phyloP scores from a whole-genome alignment of 2,329 filamentous ascomycete species.

The Chrysosporium keratinophilum region DNA sequence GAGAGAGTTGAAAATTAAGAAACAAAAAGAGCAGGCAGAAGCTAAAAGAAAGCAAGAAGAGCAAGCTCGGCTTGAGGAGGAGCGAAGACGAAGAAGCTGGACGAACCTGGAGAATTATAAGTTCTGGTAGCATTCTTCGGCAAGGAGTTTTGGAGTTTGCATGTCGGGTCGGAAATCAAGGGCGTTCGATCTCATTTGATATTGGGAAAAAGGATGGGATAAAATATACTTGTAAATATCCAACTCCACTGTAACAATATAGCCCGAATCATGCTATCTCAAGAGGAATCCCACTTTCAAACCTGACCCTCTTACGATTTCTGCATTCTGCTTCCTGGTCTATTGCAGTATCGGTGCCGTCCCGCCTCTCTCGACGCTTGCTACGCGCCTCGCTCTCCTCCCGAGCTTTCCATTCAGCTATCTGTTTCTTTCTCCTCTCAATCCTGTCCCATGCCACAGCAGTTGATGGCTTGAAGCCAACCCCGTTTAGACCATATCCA shows the following conservation, averaged over 20 bases:
- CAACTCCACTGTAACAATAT: conserved; percentile 9
- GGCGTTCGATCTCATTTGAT: not conserved
- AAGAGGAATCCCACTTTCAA: conserved; percentile 20
- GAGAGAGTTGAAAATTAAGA: conserved; percentile 59
- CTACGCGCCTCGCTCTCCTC: conserved; percentile 51
- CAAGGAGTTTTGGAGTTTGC: conserved; percentile 7
- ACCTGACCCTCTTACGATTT: conserved; percentile 35
- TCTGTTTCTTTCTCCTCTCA: conserved; percentile 48
- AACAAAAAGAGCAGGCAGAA: conserved; percentile 43
- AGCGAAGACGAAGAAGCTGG: conserved; percentile 35
- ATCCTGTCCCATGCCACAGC: conserved; percentile 48
- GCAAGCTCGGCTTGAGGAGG: conserved; percentile 26
- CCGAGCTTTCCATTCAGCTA: conserved; percentile 49
- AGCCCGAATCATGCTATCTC: not conserved
- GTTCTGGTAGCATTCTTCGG: conserved; percentile 32
- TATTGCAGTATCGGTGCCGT: conserved; percentile 21
- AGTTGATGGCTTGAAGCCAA: conserved; percentile 53
- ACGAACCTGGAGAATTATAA: conserved; percentile 37
- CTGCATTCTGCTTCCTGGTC: conserved; percentile 22
- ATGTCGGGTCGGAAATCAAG: conserved; percentile 2
- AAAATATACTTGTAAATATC: conserved; percentile 6
- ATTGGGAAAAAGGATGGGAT: not conserved
- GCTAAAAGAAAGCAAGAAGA: conserved; percentile 29
- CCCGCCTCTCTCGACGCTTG: conserved; percentile 44
- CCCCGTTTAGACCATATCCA: conserved; percentile 53